phyloP scores from a whole-genome alignment of 176 grass and related monocot species.

The Oryza glaberrima region DNA sequence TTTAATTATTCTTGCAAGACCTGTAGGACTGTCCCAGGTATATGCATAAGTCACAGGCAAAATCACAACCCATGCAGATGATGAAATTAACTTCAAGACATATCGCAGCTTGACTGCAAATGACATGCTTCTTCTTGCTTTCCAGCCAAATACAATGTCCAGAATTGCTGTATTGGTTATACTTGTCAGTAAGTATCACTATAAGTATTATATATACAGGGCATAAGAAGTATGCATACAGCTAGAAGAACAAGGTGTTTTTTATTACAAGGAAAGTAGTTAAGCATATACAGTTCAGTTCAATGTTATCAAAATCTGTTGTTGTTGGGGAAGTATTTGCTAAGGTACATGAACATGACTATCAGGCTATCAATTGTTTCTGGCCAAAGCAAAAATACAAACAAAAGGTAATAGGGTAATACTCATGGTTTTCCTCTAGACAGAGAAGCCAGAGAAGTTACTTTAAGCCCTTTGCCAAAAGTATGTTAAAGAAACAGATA shows the following conservation, averaged over 20 bases:
- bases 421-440: not conserved
- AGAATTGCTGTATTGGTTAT: conserved; percentile 64
- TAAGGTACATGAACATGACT: not conserved
- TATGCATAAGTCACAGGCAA: conserved; percentile 97
- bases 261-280: not conserved
- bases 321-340: not conserved
- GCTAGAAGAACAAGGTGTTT: not conserved
- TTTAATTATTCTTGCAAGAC: conserved; percentile 84
- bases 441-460: not conserved
- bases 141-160: conserved; percentile 94
- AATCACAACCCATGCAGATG: conserved; percentile 91
- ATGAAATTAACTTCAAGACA: conserved; percentile 83
- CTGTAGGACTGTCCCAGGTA: conserved; percentile 71
- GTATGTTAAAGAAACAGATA: not conserved
- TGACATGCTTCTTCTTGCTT: conserved; percentile 96
- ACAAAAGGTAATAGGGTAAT: not conserved
- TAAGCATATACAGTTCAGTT: conserved; percentile 1
- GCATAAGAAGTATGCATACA: conserved; percentile 1
- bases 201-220: not conserved
- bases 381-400: conserved; percentile 31
- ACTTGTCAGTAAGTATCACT: not conserved
- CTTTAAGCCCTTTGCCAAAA: not conserved
- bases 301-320: not conserved
- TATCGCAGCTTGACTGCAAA: conserved; percentile 88
- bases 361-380: not conserved